phyloP scores from a whole-genome alignment of 495 filamentous ascomycete species.

The Aspergillus campestris region DNA sequence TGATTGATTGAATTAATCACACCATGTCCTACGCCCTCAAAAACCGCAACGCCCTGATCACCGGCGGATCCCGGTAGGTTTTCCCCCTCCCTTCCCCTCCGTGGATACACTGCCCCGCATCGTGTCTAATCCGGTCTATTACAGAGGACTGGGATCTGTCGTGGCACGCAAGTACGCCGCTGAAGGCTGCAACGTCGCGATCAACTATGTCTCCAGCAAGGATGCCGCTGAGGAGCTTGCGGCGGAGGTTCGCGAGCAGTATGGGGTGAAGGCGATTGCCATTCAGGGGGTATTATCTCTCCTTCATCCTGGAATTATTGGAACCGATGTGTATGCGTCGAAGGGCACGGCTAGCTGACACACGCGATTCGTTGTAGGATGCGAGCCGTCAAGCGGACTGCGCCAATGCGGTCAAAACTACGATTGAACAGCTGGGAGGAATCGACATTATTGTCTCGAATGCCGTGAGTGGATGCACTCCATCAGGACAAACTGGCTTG shows the following conservation, averaged over 20 bases:
- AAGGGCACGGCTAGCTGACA: too few relatives aligned
- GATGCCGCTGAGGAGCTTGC: conserved; percentile 48
- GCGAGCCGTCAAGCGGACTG: conserved; percentile 49
- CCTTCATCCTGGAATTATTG: neutral
- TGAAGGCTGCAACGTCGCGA: conserved; percentile 58
- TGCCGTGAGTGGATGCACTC: conserved; percentile 41
- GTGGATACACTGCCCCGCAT: neutral
- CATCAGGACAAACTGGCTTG: neutral
- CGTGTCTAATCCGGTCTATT: neutral
- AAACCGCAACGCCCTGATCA: conserved; percentile 57
- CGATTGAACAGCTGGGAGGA: conserved; percentile 52
- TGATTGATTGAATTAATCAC: neutral
- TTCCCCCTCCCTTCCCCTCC: neutral
- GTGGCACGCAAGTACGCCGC: conserved; percentile 57
- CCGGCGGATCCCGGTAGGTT: conserved; percentile 56
- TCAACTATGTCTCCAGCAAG: conserved; percentile 56
- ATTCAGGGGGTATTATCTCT: conserved; percentile 49
- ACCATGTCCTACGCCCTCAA: conserved; percentile 55
- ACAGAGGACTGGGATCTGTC: conserved; percentile 57
- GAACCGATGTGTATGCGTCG: neutral
- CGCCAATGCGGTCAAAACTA: conserved; percentile 41
- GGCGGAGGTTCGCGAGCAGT: conserved; percentile 39
- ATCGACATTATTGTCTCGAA: conserved; percentile 66
- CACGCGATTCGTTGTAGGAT: conserved; percentile 34
- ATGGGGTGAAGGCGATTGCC: conserved; percentile 45